Evolutionary conservation across 2,329 filamentous ascomycete species (phyloP).

Genomic region (Colletotrichum coccodes): DNA sequence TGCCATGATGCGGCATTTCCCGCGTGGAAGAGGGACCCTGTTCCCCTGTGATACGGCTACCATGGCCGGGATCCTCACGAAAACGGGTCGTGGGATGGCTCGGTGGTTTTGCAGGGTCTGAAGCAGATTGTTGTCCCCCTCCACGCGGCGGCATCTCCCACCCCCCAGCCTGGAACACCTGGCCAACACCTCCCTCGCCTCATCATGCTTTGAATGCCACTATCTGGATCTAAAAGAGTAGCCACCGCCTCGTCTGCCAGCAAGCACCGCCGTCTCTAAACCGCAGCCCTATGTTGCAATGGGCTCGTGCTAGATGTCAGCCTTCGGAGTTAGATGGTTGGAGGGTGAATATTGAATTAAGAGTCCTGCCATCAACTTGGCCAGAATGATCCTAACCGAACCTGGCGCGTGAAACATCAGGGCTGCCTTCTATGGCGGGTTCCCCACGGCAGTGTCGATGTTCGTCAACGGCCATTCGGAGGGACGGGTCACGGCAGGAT

Average conservation of each 20-base stretch:
- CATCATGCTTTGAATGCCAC: not conserved
- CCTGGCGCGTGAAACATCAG: not conserved
- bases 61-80: not conserved
- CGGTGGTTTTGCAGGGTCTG: not conserved
- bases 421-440: not conserved
- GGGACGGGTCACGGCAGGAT: not conserved
- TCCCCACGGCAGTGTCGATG: not conserved
- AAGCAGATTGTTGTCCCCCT: not conserved
- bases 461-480: not conserved
- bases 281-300: not conserved
- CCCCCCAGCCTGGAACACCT: not conserved
- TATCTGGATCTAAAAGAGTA: not conserved
- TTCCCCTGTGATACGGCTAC: not conserved
- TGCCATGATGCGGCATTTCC: not conserved
- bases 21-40: not conserved
- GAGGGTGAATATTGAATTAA: not conserved
- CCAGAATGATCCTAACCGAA: not conserved
- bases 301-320: not conserved
- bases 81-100: not conserved
- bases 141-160: not conserved
- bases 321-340: not conserved
- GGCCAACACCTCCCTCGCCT: not conserved
- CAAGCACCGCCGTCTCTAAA: not conserved
- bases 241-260: not conserved
- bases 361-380: not conserved